phyloP scores from a whole-genome alignment of 163 green algal genomes.

The Scenedesmus sp. region DNA sequence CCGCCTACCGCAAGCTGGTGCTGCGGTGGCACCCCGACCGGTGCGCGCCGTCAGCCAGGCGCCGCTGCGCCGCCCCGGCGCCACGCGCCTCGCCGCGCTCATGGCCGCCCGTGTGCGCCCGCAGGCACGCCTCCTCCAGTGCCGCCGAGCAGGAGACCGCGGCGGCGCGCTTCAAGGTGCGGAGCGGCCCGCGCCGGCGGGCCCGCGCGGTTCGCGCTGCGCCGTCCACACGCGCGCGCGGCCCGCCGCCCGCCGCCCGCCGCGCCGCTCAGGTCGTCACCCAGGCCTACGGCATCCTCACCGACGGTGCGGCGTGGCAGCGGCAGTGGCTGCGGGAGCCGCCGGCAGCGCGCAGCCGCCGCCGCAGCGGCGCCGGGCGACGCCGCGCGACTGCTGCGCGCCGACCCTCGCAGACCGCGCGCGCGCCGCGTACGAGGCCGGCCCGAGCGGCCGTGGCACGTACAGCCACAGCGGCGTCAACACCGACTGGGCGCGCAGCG shows the following conservation, averaged over 20 bases:
- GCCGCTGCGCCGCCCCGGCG: no score
- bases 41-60: not conserved
- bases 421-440: slow-evolving; percentile 4
- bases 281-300: slow-evolving; percentile 25
- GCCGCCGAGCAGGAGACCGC: slow-evolving; percentile 14
- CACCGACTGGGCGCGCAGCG: slow-evolving; percentile 33
- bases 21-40: slow-evolving; percentile 35
- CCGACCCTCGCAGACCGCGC: slow-evolving; percentile 12
- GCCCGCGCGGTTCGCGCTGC: no score
- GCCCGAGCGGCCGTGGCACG: not conserved
- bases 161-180: slow-evolving; percentile 31
- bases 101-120: not conserved
- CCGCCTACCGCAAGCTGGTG: slow-evolving; percentile 22
- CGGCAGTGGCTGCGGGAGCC: not conserved
- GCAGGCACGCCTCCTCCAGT: slow-evolving; percentile 24
- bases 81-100: no score
- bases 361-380: no score
- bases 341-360: not conserved
- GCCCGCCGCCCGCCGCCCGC: not conserved
- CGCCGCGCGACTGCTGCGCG: no score
- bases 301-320: slow-evolving; percentile 25
- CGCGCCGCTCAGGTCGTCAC: slow-evolving; percentile 22
- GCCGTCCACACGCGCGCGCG: no score
- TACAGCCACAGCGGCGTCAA: slow-evolving; percentile 21
- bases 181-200: no score